Base-by-base conservation (phyloP, 352 stramenopile genomes). In the Paralagenidium karlingii region DNA sequence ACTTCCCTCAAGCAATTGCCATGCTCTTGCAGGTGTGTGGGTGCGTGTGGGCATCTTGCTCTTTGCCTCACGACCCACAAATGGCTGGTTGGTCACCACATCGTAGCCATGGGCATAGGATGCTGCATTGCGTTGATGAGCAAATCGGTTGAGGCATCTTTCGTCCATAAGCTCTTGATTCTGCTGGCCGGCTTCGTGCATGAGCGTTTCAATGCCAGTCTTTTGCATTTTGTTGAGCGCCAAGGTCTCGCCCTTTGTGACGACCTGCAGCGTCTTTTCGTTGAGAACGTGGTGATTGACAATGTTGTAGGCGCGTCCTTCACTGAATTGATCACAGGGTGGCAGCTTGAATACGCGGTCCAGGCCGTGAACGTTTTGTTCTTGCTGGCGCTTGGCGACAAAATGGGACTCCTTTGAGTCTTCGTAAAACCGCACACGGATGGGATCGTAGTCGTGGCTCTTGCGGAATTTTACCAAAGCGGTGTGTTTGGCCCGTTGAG, bases 291-390 rank as follows among this genome's bases (percentile, higher is more conserved):
- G 40, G 34, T 88, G 74, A 29, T 76, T 85, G 21, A 91, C 41
- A 24, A 91, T 84, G 24, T 91, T 79, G 55, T 85, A 88, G 15
- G 80, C 37, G n/a, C 60, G 54, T 8, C 71, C 68, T 26, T 83
- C 77, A 0, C 60, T 70, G 19, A 77, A 82, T 24, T 81, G 74
- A 25, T 81, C 59, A 3, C 62, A 56, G 1, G 73, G 65, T 10
- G 73, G 73, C 12, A 90, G 51, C n/a, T 54, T 39, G 5, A 61
- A 29, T 0, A 68, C 53, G 3, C 61, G 59, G 38, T 82, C 63
- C 40, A 66, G 51, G 3, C 76, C 76, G 34, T 85, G 70, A 7
- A 55, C 32, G n/a, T 58, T 32, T 19, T 81, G 53, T 24, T 81
- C 48, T 1, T 64, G 33, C 0, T 52, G 38, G 7, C 68, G 58